Base-by-base conservation (phyloP, 2,329 filamentous ascomycete genomes). In the Xylariaceae sp. region DNA sequence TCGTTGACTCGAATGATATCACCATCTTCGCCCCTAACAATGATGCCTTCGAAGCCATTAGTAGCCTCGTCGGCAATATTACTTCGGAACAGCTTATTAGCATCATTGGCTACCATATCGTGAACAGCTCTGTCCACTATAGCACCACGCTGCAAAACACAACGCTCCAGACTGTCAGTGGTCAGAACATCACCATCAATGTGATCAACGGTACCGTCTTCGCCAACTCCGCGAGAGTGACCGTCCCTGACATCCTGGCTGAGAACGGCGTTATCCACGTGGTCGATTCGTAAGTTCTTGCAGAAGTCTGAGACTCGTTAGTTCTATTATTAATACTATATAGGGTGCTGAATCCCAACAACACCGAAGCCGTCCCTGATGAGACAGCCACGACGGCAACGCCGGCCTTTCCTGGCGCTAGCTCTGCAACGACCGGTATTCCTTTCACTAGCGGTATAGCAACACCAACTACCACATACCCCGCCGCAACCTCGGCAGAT, bases 21-120 rank as follows among this genome's bases (percentile, higher is more conserved):
- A 89, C 87, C 52, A 77, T 89, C 59, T 89, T 90, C 61, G 85
- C 81, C 0, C 87, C 87, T 1, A 79, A 74, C 66, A 85, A 88
- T 68, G 74, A 74, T 1, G 85, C 85, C 12, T 85, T 89, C 73
- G 74, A 79, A 32, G 71, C 74, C 21, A 82, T 89, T 43, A 83
- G 80, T 53, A 82, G 77, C 48, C 73, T 79, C 21, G 66, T 85
- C 10, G 68, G 71, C 23, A 77, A 77, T 54, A 69, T 87, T 26
- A 76, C 75, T 20, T 67, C 71, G 0, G 70, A 77, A 3, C 70
- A 83, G 14, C 74, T 89, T 1, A 69, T 76, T 2, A 70, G 69
- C 23, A 78, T 89, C 48, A 76, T 90, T 32, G 73, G 77, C 21
- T 90, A 90, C 72, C 88, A 91, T 68, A 78, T 89, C 49, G 72